Evolutionary conservation across 2,329 filamentous ascomycete species (phyloP).

Genomic region (Claviceps fusiformis): DNA sequence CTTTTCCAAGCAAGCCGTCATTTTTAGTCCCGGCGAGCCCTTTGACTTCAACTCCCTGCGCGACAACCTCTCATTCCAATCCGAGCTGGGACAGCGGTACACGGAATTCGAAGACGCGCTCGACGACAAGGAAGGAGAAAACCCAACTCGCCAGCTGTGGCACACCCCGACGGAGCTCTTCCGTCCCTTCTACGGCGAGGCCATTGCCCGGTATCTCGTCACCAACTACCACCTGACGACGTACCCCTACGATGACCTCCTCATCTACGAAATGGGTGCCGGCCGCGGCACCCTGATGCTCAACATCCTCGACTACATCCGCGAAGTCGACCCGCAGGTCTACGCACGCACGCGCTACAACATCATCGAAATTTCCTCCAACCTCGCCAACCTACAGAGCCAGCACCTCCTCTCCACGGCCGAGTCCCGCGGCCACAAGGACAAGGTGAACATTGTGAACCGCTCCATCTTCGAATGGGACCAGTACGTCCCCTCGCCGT

Average conservation of each 20-base stretch:
- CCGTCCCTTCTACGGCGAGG: conserved; percentile 90
- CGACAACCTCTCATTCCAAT: conserved; percentile 78
- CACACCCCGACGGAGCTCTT: conserved; percentile 97
- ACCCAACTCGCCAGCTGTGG: conserved; percentile 80
- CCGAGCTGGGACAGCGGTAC: conserved; percentile 64
- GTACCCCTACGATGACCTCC: conserved; percentile 91
- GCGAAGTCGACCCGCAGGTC: conserved; percentile 75
- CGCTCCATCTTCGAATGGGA: conserved; percentile 91
- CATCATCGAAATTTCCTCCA: conserved; percentile 87
- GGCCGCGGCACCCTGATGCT: conserved; percentile 96
- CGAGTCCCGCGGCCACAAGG: conserved; percentile 59
- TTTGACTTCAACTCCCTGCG: conserved; percentile 74
- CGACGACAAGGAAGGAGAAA: conserved; percentile 52
- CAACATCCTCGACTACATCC: conserved; percentile 95
- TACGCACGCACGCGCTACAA: conserved; percentile 89
- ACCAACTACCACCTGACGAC: conserved; percentile 90
- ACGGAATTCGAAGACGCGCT: conserved; percentile 80
- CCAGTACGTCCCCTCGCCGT: conserved; percentile 74
- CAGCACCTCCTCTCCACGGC: conserved; percentile 54
- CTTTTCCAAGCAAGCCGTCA: conserved; percentile 91
- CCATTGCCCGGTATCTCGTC: conserved; percentile 89
- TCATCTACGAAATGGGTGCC: conserved; percentile 98
- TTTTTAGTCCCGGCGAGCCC: conserved; percentile 83
- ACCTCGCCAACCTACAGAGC: conserved; percentile 65
- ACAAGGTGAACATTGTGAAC: conserved; percentile 90